Base-by-base conservation (phyloP, 2,329 filamentous ascomycete genomes). In the Pseudogymnoascus sp. region DNA sequence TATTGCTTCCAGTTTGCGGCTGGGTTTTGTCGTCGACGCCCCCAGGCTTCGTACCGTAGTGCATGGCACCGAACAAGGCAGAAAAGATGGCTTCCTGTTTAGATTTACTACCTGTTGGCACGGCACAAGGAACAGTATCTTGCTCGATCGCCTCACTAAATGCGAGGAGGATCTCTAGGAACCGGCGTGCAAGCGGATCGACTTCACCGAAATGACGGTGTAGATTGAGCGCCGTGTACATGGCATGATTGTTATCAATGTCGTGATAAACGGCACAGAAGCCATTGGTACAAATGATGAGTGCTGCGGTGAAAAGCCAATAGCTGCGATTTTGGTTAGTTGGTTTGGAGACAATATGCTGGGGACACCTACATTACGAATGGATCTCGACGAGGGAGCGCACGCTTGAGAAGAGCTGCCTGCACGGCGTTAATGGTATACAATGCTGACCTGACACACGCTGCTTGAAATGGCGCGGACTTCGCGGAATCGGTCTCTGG, bases 201-300 rank as follows among this genome's bases (percentile, higher is more conserved):
- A 71, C 73, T 28, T 75, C 68, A 6, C 79, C 76, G 67, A 80
- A 82, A 67, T 80, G 80, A 2, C 73, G 70, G 70, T 84, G 75
- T 47, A 84, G 78, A 1, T 71, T 67, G n/a, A 83, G 76, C 6
- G 79, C 77, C 35, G 77, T 75, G 0, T 67, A 65, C 44, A 81
- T 76, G 1, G 75, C 75, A n/a, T 67, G 68, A 0, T 69, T 71
- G 33, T 79, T 80, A 5, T 73, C 73, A 0, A 75, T 70, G 18
- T 80, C 79, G 31, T 75, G 70, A 67, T 80, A 82, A 16, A 85
- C 72, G 1, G 72, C 75, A 3, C 78, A 79, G 67, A 84, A 84
- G 64, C 84, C 80, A 68, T 85, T 85, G 67, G 81, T 82, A 50
- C 84, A 71, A 3, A 84, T 75, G 33, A 85, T 76, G 1, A 86